Evolutionary conservation across 768 basidiomycete genomes (phyloP), one percentile per base, ranked within the genome.

Genomic region (Xanthoconium stramineum): DNA sequence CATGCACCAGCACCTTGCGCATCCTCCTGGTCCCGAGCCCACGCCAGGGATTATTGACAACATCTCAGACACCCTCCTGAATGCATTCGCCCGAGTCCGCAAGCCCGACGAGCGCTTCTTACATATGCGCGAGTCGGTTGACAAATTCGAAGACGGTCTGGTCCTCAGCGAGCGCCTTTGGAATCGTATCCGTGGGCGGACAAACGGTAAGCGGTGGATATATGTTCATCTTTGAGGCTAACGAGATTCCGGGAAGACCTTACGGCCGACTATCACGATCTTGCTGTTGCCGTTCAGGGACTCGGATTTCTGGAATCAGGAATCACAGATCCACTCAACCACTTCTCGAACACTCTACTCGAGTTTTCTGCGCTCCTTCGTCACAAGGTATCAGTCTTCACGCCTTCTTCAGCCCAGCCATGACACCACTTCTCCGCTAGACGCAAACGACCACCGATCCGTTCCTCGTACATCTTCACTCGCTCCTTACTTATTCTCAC

Each of bases 41-140:
- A 78, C 82, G 1, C 82, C 83, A 1, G 88, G 92, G 36, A 77
- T 99, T 40, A 86, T 99, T 53, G 97, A 99, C 76, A 94, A 92
- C 61, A 79, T 99, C 54, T 96, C 94, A 35, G 97, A 99, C 73
- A 94, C 93, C 9, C 84, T 98, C 43, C 78, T 99, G 51, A 98
- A 98, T 68, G 95, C 96, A 2, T 99, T 99, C 70, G 83, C 94
- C 28, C 88, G 89, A 45, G 92, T 98, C 19, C 88, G 94, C 59
- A 99, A 99, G 72, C 96, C 97, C 1, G 97, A 99, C 67, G 94
- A 95, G 62, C 84, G 97, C 35, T 99, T 99, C 71, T 77, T 98
- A 24, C 77, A 84, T 44, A 96, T 99, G 89, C 83, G 91, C 32
- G 93, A 96, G 69, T 79, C 80, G 46, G 88, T 98, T 24, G 95